Conservation (phyloP, 805 yeast species). For the Clavispora carvajalis region DNA sequence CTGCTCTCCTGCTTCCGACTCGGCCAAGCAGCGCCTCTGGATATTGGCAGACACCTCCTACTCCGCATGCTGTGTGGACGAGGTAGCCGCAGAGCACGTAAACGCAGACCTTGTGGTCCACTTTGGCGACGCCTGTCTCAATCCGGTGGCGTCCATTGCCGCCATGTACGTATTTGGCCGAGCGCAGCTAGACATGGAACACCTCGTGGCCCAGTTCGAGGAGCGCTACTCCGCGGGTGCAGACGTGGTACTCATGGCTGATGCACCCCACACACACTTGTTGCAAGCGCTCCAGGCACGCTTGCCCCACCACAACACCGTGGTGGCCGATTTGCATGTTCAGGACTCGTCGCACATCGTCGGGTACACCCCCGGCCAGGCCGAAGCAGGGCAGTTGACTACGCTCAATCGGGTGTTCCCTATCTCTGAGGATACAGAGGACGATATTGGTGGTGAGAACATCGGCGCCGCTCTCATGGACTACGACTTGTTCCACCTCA, state of each 20-base stretch:
- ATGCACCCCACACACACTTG: slow-evolving; percentile 56
- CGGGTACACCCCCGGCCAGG: slow-evolving; percentile 30
- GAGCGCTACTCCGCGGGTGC: slow-evolving; percentile 31
- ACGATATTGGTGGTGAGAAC: slow-evolving; percentile 15
- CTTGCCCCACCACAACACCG: slow-evolving; percentile 24
- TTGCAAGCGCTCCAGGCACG: slow-evolving; percentile 28
- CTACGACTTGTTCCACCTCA: slow-evolving; percentile 63
- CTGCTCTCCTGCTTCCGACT: neutral
- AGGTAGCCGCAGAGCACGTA: slow-evolving; percentile 94
- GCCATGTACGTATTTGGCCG: slow-evolving; percentile 77
- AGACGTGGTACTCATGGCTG: slow-evolving; percentile 65
- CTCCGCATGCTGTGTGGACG: slow-evolving; percentile 93
- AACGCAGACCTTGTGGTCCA: slow-evolving; percentile 80
- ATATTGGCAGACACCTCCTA: slow-evolving; percentile 93
- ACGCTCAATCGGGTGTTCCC: slow-evolving; percentile 19
- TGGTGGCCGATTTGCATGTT: slow-evolving; percentile 29
- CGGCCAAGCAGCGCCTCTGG: slow-evolving; percentile 48
- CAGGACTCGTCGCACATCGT: slow-evolving; percentile 34
- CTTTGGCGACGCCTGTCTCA: slow-evolving; percentile 92
- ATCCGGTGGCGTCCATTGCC: slow-evolving; percentile 65
- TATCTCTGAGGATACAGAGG: slow-evolving; percentile 17
- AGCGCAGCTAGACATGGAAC: slow-evolving; percentile 46
- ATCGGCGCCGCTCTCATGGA: slow-evolving; percentile 31
- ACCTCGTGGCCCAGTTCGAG: slow-evolving; percentile 36
- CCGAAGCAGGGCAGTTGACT: neutral